A percentile compares a stretch with the other conserved stretches of the same genome.
Evolutionary conservation across 176 grass and related monocot genomes (phyloP).

Genomic region (Eremochloa ophiuroides): DNA sequence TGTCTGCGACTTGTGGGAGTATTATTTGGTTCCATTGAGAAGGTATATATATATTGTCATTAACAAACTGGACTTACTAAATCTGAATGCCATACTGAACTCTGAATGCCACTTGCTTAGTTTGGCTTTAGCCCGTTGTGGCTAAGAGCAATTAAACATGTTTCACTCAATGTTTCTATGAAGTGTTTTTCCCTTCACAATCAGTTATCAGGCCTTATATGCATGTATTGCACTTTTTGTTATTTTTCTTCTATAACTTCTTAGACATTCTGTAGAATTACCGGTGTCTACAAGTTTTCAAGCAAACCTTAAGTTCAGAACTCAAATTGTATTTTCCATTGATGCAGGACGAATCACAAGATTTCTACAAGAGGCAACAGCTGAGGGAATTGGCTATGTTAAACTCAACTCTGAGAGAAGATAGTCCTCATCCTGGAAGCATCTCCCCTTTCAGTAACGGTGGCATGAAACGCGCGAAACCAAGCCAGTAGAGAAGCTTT

Average conservation of each 20-base stretch:
- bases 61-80: too few relatives aligned
- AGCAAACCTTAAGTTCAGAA: not conserved
- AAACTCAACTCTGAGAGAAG: slow-evolving; percentile 70
- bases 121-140: not conserved
- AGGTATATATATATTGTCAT: not conserved
- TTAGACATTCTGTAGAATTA: not conserved
- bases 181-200: not conserved
- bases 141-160: not conserved
- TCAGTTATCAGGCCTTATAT: not conserved
- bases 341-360: slow-evolving; percentile 84
- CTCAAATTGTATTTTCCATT: not conserved
- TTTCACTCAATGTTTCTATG: not conserved
- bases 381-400: slow-evolving; percentile 81
- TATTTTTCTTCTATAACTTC: not conserved
- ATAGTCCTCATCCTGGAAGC: slow-evolving; percentile 76
- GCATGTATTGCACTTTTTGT: not conserved
- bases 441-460: slow-evolving; percentile 77
- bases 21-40: not conserved
- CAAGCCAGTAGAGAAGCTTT: slow-evolving; percentile 40
- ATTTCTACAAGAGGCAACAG: slow-evolving; percentile 89
- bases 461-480: slow-evolving; percentile 86
- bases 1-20: not conserved
- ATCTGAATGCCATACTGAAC: not conserved
- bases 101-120: not conserved
- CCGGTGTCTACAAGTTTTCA: not conserved